These are phyloP conservation scores for Ophiocordyceps unilateralis DNA, from an alignment of 2,329 filamentous ascomycete genomes.

Conservation along the genomic window DNA sequence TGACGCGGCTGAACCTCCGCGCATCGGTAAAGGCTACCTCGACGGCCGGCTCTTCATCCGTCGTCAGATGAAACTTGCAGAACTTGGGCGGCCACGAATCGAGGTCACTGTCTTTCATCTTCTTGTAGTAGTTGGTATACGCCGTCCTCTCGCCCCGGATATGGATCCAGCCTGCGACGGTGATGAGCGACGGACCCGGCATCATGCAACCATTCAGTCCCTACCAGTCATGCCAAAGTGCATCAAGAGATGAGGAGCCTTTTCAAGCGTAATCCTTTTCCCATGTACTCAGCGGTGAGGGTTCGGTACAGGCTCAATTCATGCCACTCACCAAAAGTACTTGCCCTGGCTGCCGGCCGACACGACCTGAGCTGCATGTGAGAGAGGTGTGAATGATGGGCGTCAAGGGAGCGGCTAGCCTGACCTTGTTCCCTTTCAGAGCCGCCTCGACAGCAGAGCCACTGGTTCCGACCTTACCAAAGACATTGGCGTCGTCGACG, in stretches of 20 bases:
- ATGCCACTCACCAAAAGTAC: slow-evolving; percentile 61
- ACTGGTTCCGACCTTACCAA: slow-evolving; percentile 76
- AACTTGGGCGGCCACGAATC: slow-evolving; percentile 71
- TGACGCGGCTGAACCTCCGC: slow-evolving; percentile 60
- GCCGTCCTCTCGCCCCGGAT: slow-evolving; percentile 62
- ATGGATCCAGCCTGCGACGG: slow-evolving; percentile 56
- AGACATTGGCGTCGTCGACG: slow-evolving; percentile 68
- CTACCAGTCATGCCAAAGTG: slow-evolving; percentile 60
- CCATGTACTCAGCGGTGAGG: not conserved
- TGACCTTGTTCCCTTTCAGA: slow-evolving; percentile 52
- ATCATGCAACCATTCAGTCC: not conserved
- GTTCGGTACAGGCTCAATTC: not conserved
- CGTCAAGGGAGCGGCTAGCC: too few relatives aligned
- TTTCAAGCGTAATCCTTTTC: slow-evolving; percentile 39
- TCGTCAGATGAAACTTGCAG: slow-evolving; percentile 69
- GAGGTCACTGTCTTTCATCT: slow-evolving; percentile 40
- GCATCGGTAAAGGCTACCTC: slow-evolving; percentile 71
- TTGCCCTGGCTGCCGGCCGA: slow-evolving; percentile 77
- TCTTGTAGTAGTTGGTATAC: slow-evolving; percentile 71
- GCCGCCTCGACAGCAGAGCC: slow-evolving; percentile 57
- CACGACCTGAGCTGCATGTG: slow-evolving; percentile 22
- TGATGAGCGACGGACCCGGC: slow-evolving; percentile 3
- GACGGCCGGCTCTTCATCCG: slow-evolving; percentile 32
- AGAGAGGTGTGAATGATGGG: not conserved
- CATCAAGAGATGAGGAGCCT: slow-evolving; percentile 72